Conservation (phyloP, 129 eudicot species). For the Logfia minima region DNA sequence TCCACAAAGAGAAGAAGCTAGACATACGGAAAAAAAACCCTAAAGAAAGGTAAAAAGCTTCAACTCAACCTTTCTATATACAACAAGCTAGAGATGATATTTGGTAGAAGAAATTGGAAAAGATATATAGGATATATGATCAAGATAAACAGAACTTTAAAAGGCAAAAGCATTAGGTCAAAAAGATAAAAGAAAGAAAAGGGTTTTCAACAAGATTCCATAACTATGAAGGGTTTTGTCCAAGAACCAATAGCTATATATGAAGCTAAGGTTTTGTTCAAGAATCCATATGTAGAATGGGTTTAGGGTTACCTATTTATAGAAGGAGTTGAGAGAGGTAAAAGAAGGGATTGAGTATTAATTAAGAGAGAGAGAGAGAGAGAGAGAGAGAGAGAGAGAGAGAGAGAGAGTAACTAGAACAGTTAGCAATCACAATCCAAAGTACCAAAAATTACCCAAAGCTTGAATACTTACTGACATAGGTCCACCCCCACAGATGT, state of each 20-base stretch:
- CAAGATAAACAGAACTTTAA: background rate
- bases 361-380: slow-evolving; percentile 17
- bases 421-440: slow-evolving; percentile 55
- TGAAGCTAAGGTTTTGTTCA: slow-evolving; percentile 24
- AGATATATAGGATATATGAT: background rate
- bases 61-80: background rate
- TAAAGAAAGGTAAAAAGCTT: background rate
- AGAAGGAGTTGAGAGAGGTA: slow-evolving; percentile 15
- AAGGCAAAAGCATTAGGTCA: background rate
- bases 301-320: slow-evolving; percentile 37
- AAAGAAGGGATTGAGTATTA: slow-evolving; percentile 16
- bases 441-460: slow-evolving; percentile 35
- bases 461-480: slow-evolving; percentile 39
- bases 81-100: background rate
- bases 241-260: slow-evolving; percentile 1
- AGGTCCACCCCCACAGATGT: slow-evolving; percentile 40
- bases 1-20: background rate
- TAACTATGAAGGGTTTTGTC: slow-evolving; percentile 18
- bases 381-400: slow-evolving; percentile 32
- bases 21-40: background rate
- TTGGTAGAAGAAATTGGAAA: background rate
- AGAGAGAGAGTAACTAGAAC: slow-evolving; percentile 32
- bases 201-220: slow-evolving; percentile 6
- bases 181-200: slow-evolving; percentile 9
- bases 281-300: slow-evolving; percentile 23